Percentiles rank a stretch among this genome's conserved stretches.
Conservation (phyloP, 1,139 yeast genomes). For the Pneumocystis oryctolagi region DNA sequence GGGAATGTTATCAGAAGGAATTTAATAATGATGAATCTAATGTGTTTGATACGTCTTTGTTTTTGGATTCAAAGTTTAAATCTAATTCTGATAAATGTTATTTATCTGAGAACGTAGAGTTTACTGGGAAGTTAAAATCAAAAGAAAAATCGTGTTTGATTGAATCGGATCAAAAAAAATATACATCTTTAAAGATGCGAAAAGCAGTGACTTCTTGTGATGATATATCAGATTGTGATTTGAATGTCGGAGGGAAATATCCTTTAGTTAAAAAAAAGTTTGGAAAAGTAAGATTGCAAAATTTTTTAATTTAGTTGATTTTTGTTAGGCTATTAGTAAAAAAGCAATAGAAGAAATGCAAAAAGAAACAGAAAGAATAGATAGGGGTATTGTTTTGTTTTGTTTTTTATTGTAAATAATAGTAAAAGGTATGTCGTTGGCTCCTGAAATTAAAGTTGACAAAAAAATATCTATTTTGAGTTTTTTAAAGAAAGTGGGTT, state of each 20-base stretch:
- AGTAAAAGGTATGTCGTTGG: conserved; percentile 17
- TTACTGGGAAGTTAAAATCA: not conserved
- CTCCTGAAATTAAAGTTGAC: conserved; percentile 19
- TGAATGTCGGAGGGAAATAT: not conserved
- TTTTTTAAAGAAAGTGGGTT: conserved; percentile 13
- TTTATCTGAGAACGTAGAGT: not conserved
- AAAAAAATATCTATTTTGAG: conserved; percentile 17
- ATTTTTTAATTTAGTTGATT: not conserved
- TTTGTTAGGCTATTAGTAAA: conserved; percentile 11
- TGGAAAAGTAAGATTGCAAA: not conserved
- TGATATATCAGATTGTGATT: not conserved
- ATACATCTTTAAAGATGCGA: not conserved
- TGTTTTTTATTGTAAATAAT: not conserved
- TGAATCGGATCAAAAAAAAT: not conserved
- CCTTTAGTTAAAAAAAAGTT: not conserved
- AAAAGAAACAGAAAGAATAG: conserved; percentile 22
- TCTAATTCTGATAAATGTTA: not conserved
- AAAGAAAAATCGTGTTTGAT: not conserved
- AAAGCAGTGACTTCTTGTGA: not conserved
- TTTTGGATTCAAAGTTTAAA: not conserved
- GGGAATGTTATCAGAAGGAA: not conserved
- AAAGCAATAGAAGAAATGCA: conserved; percentile 23
- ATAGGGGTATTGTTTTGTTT: conserved; percentile 15
- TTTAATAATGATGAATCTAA: not conserved
- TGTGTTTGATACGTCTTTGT: not conserved